A percentile compares a stretch with the other conserved stretches of the same genome.
phyloP scores from a whole-genome alignment of 352 stramenopile species.

The Pythium monospermum region DNA sequence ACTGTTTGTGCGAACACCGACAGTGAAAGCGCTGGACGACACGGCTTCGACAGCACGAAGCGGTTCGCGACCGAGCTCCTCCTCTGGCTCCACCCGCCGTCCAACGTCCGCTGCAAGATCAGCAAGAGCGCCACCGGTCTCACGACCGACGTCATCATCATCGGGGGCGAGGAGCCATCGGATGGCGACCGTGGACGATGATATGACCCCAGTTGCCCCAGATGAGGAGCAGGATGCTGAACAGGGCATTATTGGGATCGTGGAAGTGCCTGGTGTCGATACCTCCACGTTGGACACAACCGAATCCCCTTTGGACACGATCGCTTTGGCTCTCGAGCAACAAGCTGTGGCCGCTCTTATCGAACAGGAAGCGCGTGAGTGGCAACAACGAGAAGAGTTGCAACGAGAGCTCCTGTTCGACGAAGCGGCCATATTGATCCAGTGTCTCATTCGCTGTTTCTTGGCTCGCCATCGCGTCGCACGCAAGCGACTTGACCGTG shows the following conservation, averaged over 20 bases:
- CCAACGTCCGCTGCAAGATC: neutral
- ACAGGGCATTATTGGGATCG: too few species aligned
- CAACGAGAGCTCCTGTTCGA: constrained; percentile 11
- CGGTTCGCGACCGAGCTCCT: constrained; percentile 7
- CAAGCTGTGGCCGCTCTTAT: neutral
- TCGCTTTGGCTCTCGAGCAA: neutral
- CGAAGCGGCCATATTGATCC: constrained; percentile 27
- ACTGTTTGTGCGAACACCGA: constrained; percentile 37
- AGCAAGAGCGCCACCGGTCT: too few species aligned
- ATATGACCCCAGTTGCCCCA: too few species aligned
- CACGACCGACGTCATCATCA: too few species aligned
- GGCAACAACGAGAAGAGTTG: constrained; percentile 4
- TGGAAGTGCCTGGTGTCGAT: too few species aligned
- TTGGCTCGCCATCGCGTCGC: constrained; percentile 26
- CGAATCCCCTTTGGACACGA: too few species aligned
- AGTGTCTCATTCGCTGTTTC: constrained; percentile 36
- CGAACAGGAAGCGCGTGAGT: constrained; percentile 3
- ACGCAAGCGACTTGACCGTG: constrained; percentile 18
- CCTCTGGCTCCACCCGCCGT: constrained; percentile 1
- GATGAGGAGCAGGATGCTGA: too few species aligned
- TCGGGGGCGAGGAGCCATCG: too few species aligned
- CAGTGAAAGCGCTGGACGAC: constrained; percentile 17
- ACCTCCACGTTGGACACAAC: too few species aligned
- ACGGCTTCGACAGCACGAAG: neutral
- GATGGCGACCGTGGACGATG: too few species aligned